A percentile compares a stretch with the other conserved stretches of the same genome.
These are phyloP conservation scores for Thelephora ganbajun DNA, from an alignment of 768 basidiomycete genomes.

Conservation along the genomic window DNA sequence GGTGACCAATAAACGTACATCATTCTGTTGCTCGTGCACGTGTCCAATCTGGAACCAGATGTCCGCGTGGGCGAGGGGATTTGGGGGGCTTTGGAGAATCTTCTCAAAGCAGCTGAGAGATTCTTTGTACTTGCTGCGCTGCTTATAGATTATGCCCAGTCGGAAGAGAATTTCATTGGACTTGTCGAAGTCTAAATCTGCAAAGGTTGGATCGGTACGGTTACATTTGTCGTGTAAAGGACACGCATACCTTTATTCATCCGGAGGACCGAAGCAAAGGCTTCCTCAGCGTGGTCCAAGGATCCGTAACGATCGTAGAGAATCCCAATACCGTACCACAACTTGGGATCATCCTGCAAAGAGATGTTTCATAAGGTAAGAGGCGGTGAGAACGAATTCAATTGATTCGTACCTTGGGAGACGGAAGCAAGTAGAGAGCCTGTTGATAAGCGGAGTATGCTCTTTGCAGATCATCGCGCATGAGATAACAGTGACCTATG, in stretches of 20 bases:
- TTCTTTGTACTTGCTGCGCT: conserved; percentile 87
- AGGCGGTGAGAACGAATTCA: conserved; percentile 2
- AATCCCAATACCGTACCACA: conserved; percentile 99
- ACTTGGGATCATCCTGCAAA: conserved; percentile 79
- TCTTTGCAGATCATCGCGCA: conserved; percentile 98
- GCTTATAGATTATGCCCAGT: conserved; percentile 98
- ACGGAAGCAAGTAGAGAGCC: conserved; percentile 88
- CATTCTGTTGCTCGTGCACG: conserved; percentile 94
- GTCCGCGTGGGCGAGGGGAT: conserved; percentile 90
- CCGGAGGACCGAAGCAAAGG: conserved; percentile 86
- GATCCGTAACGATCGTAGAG: conserved; percentile 98
- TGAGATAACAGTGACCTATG: conserved; percentile 90
- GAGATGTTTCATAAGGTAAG: conserved; percentile 6
- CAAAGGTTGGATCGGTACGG: conserved; percentile 12
- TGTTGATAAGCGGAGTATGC: conserved; percentile 98
- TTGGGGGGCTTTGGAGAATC: conserved; percentile 90
- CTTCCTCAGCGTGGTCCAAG: conserved; percentile 97
- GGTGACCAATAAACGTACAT: conserved; percentile 37
- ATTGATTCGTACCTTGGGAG: conserved; percentile 62
- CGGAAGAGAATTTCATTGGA: conserved; percentile 98
- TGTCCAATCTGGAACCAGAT: conserved; percentile 99
- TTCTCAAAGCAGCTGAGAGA: conserved; percentile 89
- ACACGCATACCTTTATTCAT: conserved; percentile 82
- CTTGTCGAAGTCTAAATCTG: conserved; percentile 79
- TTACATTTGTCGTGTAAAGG: conserved; percentile 4